Evolutionary conservation across 2,329 filamentous ascomycete genomes (phyloP), one percentile per base, ranked within the genome.

Genomic region (Zopfia rhizophila): DNA sequence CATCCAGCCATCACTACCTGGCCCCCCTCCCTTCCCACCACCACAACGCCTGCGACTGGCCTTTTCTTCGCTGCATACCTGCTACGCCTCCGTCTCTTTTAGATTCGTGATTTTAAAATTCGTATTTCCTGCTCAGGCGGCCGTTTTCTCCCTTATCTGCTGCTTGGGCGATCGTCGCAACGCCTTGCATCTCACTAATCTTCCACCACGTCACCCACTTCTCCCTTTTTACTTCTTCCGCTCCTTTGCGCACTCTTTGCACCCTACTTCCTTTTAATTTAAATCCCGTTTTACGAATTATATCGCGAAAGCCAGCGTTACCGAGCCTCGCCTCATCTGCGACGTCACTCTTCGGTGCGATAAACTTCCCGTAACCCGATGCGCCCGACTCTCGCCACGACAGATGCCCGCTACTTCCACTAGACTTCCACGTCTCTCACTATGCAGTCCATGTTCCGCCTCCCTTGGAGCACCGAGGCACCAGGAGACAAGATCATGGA

Each of bases 371-470:
- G 58, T 48, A 56, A 47, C 53, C 61, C 41, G 51, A 68, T 69
- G 68, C 67, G 53, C 66, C 52, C 48, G 55, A 55, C 58, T 42
- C 46, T 58, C 52, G 57, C 66, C 49, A 60, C 66, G 55, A 68
- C 69, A 71, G 69, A 73, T 73, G 70, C 66, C 42, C 65, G 56
- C 59, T 67, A 63, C 61, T 59, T 63, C 56, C 51, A 59, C 58
- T 65, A 68, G 60, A 53, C 63, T 70, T 69, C 60, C 59, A 59
- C 62, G 55, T 53, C 49, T 47, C 51, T 56, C 66, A 69, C 61
- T 61, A 79, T 79, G 77, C 75, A 78, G 65, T 76, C 73, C 66
- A 77, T 78, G 61, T 79, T 79, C 61, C 75, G 75, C 60, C 71
- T 79, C 54, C 70, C 76, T 49, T 79, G 77, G 77, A 73, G 73